Percentiles rank a stretch among this genome's conserved stretches.
Evolutionary conservation across 2,329 filamentous ascomycete genomes (phyloP).

Genomic region (Arthrocladium fulminans): DNA sequence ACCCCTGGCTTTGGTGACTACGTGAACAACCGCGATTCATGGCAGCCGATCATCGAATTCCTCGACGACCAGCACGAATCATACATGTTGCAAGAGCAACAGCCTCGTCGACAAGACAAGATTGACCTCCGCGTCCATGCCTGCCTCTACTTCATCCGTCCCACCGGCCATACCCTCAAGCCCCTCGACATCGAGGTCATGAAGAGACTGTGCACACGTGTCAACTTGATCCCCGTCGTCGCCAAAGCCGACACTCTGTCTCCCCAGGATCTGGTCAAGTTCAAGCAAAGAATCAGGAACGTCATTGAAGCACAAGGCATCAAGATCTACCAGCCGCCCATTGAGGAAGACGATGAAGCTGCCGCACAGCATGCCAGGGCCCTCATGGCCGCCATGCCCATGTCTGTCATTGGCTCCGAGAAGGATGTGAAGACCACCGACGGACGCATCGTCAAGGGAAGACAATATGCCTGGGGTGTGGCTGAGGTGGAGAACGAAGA

Average conservation of each 20-base stretch:
- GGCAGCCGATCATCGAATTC: slow-evolving; percentile 99
- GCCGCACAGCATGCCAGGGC: slow-evolving; percentile 90
- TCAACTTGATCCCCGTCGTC: slow-evolving; percentile 96
- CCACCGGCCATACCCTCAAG: slow-evolving; percentile 96
- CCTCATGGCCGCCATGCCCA: slow-evolving; percentile 94
- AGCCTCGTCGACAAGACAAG: slow-evolving; percentile 95
- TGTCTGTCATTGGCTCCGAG: slow-evolving; percentile 97
- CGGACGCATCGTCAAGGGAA: slow-evolving; percentile 94
- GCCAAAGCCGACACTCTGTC: slow-evolving; percentile 98
- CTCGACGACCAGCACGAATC: slow-evolving; percentile 99
- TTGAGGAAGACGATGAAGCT: slow-evolving; percentile 97
- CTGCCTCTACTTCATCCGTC: slow-evolving; percentile 98
- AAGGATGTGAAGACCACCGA: slow-evolving; percentile 97
- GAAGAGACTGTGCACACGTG: slow-evolving; percentile 96
- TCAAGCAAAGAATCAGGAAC: slow-evolving; percentile 89
- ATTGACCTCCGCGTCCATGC: slow-evolving; percentile 98
- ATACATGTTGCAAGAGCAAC: slow-evolving; percentile 99
- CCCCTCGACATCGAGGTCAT: slow-evolving; percentile 99
- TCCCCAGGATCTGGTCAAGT: slow-evolving; percentile 79
- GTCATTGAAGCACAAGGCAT: slow-evolving; percentile 98
- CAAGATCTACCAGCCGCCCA: slow-evolving; percentile 96
- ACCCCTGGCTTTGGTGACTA: slow-evolving; percentile 99
- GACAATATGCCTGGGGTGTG: slow-evolving; percentile 98
- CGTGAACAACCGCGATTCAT: slow-evolving; percentile 99
- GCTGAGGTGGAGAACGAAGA: slow-evolving; percentile 99